These are phyloP conservation scores for Sherardia arvensis DNA, from an alignment of 257 asterid genomes.

Conservation along the genomic window DNA sequence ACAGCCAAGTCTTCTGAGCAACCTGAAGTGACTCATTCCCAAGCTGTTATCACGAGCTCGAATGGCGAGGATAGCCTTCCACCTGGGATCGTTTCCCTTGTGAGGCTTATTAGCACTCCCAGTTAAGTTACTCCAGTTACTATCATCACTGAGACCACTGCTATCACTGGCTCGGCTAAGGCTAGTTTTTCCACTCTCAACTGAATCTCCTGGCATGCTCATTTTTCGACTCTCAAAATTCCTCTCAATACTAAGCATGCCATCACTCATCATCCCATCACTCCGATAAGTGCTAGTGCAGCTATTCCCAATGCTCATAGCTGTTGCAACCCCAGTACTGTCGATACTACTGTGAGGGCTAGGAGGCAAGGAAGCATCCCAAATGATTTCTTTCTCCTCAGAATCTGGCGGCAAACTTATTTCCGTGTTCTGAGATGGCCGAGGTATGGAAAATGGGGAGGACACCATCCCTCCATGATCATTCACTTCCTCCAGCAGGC, in stretches of 20 bases:
- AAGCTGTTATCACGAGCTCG: constrained; percentile 33
- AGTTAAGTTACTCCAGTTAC: constrained; percentile 44
- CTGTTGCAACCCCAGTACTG: constrained; percentile 28
- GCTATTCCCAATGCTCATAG: constrained; percentile 40
- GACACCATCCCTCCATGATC: constrained; percentile 17
- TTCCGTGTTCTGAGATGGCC: constrained; percentile 33
- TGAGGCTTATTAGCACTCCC: constrained; percentile 51
- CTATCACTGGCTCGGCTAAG: constrained; percentile 42
- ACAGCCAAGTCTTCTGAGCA: constrained; percentile 42
- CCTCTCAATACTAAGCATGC: constrained; percentile 39
- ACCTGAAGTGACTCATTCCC: constrained; percentile 45
- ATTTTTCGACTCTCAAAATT: constrained; percentile 32
- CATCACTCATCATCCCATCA: constrained; percentile 45
- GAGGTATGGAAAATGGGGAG: constrained; percentile 29
- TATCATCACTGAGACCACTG: constrained; percentile 46
- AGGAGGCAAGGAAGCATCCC: constrained; percentile 54
- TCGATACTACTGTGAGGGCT: constrained; percentile 50
- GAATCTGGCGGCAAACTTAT: constrained; percentile 25
- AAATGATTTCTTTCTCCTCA: constrained; percentile 39
- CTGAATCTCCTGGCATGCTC: constrained; percentile 36
- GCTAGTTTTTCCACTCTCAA: constrained; percentile 45
- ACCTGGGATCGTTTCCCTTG: constrained; percentile 53
- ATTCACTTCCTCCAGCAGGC: constrained; percentile 28
- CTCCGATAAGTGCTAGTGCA: constrained; percentile 34
- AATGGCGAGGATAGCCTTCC: constrained; percentile 46